A percentile compares a stretch with the other conserved stretches of the same genome.
phyloP scores from a whole-genome alignment of 1,284 basidiomycete genomes.

The Naganishia sp. region DNA sequence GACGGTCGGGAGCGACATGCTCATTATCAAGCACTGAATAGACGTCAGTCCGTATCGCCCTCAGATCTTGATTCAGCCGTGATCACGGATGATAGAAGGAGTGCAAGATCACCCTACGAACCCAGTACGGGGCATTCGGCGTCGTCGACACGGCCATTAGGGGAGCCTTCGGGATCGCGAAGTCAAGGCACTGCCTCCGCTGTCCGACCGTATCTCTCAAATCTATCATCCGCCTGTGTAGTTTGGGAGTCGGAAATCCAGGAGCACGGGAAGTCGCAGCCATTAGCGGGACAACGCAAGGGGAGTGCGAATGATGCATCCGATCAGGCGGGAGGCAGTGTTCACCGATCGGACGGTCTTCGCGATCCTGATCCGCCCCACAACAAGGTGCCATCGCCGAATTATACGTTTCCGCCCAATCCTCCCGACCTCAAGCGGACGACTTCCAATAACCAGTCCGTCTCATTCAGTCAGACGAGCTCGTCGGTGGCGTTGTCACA shows the following conservation, averaged over 20 bases:
- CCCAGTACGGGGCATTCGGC: not conserved
- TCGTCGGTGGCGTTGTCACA: slow-evolving; percentile 18
- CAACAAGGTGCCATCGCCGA: slow-evolving; percentile 1
- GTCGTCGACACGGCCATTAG: not conserved
- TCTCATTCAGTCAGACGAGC: slow-evolving; percentile 23
- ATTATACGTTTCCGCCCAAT: slow-evolving; percentile 5
- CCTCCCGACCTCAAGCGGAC: slow-evolving; percentile 8
- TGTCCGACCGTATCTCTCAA: slow-evolving; percentile 5
- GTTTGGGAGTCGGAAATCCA: slow-evolving; percentile 3
- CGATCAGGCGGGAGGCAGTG: too few species aligned
- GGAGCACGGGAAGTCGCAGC: slow-evolving; percentile 4
- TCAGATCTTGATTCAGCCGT: too few species aligned
- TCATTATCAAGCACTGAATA: too few species aligned
- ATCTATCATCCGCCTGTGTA: not conserved
- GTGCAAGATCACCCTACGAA: too few species aligned
- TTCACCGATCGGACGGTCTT: not conserved
- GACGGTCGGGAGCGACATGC: too few species aligned
- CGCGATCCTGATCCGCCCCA: too few species aligned
- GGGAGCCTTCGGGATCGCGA: not conserved
- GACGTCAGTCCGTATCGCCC: too few species aligned
- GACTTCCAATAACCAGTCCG: not conserved
- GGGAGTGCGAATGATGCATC: not conserved
- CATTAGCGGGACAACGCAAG: not conserved
- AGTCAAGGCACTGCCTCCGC: not conserved
- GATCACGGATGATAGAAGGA: too few species aligned